Evolutionary conservation across 2,329 filamentous ascomycete genomes (phyloP).

Genomic region (Trichophyton mentagrophytes): DNA sequence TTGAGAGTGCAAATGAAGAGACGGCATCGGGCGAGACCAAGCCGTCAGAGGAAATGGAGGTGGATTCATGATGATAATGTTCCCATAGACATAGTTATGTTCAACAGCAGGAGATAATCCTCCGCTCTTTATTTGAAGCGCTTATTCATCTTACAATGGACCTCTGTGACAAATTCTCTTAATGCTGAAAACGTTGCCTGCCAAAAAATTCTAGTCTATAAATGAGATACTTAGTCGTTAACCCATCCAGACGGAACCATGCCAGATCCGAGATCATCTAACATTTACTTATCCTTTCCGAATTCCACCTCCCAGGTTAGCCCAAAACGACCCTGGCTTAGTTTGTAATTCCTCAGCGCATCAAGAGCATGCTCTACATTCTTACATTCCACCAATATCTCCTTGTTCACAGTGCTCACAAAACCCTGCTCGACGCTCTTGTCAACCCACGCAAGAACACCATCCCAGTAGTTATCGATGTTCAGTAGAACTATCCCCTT

Average conservation of each 20-base stretch:
- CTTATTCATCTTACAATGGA: neutral
- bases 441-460: conserved; percentile 67
- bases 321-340: conserved; percentile 61
- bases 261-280: conserved; percentile 1
- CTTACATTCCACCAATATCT: conserved; percentile 66
- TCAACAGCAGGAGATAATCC: neutral
- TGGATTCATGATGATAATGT: conserved; percentile 32
- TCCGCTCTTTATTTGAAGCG: neutral
- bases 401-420: conserved; percentile 54
- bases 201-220: neutral
- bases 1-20: conserved; percentile 55
- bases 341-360: conserved; percentile 59
- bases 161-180: neutral
- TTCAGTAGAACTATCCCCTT: conserved; percentile 71
- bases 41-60: conserved; percentile 41
- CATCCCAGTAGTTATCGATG: conserved; percentile 84
- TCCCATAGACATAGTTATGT: neutral
- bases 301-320: conserved; percentile 58
- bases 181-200: neutral
- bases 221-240: neutral
- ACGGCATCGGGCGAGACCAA: conserved; percentile 39
- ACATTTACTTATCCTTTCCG: neutral
- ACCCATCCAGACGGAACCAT: neutral
- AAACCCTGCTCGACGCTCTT: conserved; percentile 67
- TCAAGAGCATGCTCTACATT: conserved; percentile 59